Evolutionary conservation across 139 green algal species (phyloP), one percentile per base, ranked within the genome.

Genomic region (Coelastrella sp.): DNA sequence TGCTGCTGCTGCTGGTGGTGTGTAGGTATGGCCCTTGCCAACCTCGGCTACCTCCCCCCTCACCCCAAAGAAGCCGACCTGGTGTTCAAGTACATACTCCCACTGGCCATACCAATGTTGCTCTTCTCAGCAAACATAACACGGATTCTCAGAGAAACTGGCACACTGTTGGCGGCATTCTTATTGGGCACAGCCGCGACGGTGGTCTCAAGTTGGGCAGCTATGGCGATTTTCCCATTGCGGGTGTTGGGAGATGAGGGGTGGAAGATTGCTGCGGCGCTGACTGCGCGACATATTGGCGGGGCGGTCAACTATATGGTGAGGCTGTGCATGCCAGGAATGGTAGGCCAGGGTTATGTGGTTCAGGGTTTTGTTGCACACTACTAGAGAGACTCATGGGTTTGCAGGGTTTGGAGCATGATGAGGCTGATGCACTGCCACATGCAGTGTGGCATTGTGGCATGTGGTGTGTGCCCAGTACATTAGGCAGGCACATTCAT

Each of bases 261-360:
- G 17, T 93, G 94, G 95, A 97, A 96, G 91, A 93, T 99, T 7
- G 97, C 97, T 4, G 91, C 94, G 0, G 96, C 97, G 6, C 93
- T 99, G 23, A 95, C 93, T 32, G 97, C 96, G 5, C 91, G 97
- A 8, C 97, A 99, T 94, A 99, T 99, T 66, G 97, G 96, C 22
- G 96, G 96, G 4, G 95, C 96, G 0, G 96, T 99, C 56, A 99
- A 99, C 94, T 99, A 98, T 91, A 97, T 99, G 88, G 82, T 87
- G 82, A 56, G 81, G 58, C 20, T 78, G 73, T 22, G 5, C 73
- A 78, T 54, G 73, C 73, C 0, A 7, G 20, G 17, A 3, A 11
- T 54, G 73, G 20, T 16, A 78, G 73, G 73, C 16, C 73, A 47
- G 32, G 32, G 32, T 0, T 47, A 2, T 47, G 32, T 47, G 1